phyloP scores from a whole-genome alignment of 306 rosid genomes.

The Lablab purpureus region DNA sequence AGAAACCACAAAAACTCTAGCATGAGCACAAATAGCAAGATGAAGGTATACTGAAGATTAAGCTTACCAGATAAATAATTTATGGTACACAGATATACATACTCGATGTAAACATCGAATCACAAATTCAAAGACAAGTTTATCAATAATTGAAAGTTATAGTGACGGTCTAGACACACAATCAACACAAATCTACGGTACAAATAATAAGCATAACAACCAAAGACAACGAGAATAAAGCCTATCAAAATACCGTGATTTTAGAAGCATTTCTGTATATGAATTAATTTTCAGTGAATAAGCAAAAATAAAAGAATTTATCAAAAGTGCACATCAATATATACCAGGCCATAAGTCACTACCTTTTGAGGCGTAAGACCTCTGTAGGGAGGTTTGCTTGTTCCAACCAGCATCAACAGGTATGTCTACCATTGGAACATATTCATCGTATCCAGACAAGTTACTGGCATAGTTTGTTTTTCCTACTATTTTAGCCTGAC shows the following conservation, averaged over 20 bases:
- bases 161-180: constrained; percentile 2
- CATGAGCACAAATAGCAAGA: neutral
- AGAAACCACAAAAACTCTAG: constrained; percentile 26
- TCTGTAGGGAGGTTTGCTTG: constrained; percentile 69
- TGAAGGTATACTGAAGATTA: neutral
- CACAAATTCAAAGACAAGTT: neutral
- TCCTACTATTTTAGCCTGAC: constrained; percentile 79
- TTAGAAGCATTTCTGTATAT: constrained; percentile 1
- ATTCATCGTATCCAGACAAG: constrained; percentile 90
- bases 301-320: constrained; percentile 32
- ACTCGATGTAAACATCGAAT: neutral
- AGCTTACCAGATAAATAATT: neutral
- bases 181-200: constrained; percentile 9
- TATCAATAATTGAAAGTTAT: neutral
- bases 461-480: constrained; percentile 66
- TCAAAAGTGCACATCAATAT: constrained; percentile 28
- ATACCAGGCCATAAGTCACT: constrained; percentile 36
- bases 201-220: neutral
- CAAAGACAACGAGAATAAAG: neutral
- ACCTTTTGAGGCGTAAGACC: constrained; percentile 72
- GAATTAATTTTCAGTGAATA: constrained; percentile 16
- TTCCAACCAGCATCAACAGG: constrained; percentile 92
- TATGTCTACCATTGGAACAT: constrained; percentile 97
- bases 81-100: neutral
- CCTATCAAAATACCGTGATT: constrained; percentile 20